Conservation (phyloP, 176 grass and related monocot genomes). For the Puccinellia tenuiflora region DNA sequence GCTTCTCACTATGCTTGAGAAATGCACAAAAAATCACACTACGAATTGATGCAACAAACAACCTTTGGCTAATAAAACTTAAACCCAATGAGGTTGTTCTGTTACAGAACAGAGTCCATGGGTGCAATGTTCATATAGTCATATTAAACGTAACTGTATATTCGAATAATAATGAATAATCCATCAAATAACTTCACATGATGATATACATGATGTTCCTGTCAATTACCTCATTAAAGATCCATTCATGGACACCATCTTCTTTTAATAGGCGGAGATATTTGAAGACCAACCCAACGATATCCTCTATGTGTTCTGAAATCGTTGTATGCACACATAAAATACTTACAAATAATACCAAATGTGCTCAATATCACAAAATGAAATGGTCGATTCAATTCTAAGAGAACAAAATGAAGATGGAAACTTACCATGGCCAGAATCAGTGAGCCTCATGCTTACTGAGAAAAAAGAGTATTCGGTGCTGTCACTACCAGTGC, state of each 20-base stretch:
- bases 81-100: not conserved
- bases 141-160: not conserved
- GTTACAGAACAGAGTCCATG: not conserved
- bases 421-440: slow-evolving; percentile 65
- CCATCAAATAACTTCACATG: not conserved
- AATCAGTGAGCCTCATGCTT: slow-evolving; percentile 77
- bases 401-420: not conserved
- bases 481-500: slow-evolving; percentile 47
- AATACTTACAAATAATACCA: not conserved
- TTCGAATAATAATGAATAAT: slow-evolving; percentile 2
- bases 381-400: not conserved
- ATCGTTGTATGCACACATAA: slow-evolving; percentile 18
- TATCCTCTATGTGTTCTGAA: slow-evolving; percentile 82
- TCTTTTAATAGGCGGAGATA: slow-evolving; percentile 72
- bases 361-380: slow-evolving; percentile 7
- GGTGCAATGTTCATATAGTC: not conserved
- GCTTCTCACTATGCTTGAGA: not conserved
- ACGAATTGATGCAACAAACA: not conserved
- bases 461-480: slow-evolving; percentile 84
- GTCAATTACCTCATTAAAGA: slow-evolving; percentile 85
- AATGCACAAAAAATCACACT: not conserved
- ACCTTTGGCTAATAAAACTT: not conserved
- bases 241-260: slow-evolving; percentile 69
- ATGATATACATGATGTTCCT: slow-evolving; percentile 11
- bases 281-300: slow-evolving; percentile 82